Percentiles rank a stretch among this genome's conserved stretches.
Conservation (phyloP, 192 early-diverging fungal species). For the Haplosporangium gracile region DNA sequence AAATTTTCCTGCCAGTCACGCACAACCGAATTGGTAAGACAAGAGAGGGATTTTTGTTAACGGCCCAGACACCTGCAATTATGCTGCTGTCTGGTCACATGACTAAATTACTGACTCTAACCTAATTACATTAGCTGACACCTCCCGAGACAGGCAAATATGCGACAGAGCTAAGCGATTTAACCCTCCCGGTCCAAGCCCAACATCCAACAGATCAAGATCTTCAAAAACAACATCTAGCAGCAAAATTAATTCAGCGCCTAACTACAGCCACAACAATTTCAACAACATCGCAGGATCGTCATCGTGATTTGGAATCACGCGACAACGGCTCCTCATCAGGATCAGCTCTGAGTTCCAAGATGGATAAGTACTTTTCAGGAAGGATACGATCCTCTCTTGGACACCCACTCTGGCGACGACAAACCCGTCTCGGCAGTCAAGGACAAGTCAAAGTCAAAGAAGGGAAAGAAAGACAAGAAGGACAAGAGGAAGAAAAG, state of each 20-base stretch:
- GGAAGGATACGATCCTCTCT: slow-evolving; percentile 62
- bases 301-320: neutral
- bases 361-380: slow-evolving; percentile 73
- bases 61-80: too few species aligned
- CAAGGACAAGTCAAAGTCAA: slow-evolving; percentile 1
- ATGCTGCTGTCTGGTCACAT: too few species aligned
- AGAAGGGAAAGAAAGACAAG: slow-evolving; percentile 31
- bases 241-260: neutral
- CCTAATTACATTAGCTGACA: too few species aligned
- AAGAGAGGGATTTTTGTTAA: too few species aligned
- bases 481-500: neutral
- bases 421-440: slow-evolving; percentile 10
- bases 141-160: too few species aligned
- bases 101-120: too few species aligned
- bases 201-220: neutral
- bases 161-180: too few species aligned
- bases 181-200: slow-evolving; percentile 3
- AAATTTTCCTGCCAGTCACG: too few species aligned
- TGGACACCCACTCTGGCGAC: slow-evolving; percentile 52
- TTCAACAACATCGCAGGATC: neutral
- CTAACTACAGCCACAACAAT: neutral
- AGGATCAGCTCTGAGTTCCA: slow-evolving; percentile 56
- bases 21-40: too few species aligned
- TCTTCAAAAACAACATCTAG: slow-evolving; percentile 4
- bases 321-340: neutral